These are phyloP conservation scores for Trichophyton equinum DNA, from an alignment of 2,329 filamentous ascomycete genomes.

Conservation along the genomic window DNA sequence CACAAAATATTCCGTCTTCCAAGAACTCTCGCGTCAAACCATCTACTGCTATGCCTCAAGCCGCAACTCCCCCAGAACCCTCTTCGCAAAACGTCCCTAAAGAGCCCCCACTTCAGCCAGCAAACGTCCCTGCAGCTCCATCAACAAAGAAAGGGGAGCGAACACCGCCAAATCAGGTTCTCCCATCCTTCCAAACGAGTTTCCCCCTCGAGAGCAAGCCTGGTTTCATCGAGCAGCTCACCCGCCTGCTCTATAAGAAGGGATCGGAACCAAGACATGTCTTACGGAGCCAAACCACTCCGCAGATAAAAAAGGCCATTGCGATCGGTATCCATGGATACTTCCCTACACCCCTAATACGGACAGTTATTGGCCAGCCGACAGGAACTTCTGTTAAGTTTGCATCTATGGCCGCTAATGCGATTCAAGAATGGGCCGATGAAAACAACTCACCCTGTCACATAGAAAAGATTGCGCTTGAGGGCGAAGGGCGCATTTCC, in stretches of 20 bases:
- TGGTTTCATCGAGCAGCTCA: slow-evolving; percentile 50
- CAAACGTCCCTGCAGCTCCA: slow-evolving; percentile 14
- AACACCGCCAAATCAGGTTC: slow-evolving; percentile 34
- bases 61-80: not conserved
- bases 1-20: not conserved
- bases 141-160: slow-evolving; percentile 6
- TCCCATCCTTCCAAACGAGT: slow-evolving; percentile 37
- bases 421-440: slow-evolving; percentile 72
- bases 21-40: not conserved
- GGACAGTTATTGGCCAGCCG: slow-evolving; percentile 85
- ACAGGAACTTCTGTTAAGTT: slow-evolving; percentile 93
- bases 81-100: not conserved
- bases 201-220: slow-evolving; percentile 38
- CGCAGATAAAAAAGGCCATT: slow-evolving; percentile 69
- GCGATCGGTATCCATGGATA: slow-evolving; percentile 92
- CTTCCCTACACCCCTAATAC: slow-evolving; percentile 74
- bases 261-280: slow-evolving; percentile 56
- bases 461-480: slow-evolving; percentile 85
- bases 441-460: slow-evolving; percentile 61
- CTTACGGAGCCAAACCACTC: slow-evolving; percentile 54
- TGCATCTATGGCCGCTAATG: slow-evolving; percentile 70
- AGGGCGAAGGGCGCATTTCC: slow-evolving; percentile 83
- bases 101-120: slow-evolving; percentile 6
- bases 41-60: not conserved
- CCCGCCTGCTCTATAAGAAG: slow-evolving; percentile 39